Conservation (phyloP, 73 alveolate species). For the Paramecium bursaria region DNA sequence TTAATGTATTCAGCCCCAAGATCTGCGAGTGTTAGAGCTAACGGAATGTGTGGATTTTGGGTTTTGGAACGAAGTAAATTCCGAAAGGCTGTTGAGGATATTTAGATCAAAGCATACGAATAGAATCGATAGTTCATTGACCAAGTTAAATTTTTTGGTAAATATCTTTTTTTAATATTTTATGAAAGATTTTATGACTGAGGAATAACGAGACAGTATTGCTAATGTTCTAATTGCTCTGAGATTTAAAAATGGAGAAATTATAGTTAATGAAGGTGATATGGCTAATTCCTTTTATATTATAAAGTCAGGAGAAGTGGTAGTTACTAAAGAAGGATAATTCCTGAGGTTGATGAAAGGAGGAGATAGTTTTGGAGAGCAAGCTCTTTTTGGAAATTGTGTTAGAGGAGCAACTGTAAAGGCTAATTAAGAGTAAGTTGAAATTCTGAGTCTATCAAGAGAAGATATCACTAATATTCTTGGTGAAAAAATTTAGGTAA, state of each 20-base stretch:
- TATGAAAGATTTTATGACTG: constrained; percentile 63
- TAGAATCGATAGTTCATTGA: constrained; percentile 62
- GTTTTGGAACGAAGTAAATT: constrained; percentile 73
- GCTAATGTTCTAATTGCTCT: constrained; percentile 65
- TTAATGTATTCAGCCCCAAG: constrained; percentile 76
- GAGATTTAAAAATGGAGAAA: constrained; percentile 67
- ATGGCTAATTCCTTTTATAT: constrained; percentile 70
- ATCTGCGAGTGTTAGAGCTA: constrained; percentile 61
- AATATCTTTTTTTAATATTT: not conserved
- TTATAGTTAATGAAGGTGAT: constrained; percentile 73
- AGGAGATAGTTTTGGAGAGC: constrained; percentile 77
- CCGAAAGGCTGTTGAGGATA: constrained; percentile 71
- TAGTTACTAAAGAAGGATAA: constrained; percentile 61
- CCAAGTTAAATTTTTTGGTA: constrained; percentile 70
- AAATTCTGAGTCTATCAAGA: constrained; percentile 64
- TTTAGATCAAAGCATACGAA: constrained; percentile 59
- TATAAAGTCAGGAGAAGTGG: constrained; percentile 70
- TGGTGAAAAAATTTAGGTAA: constrained; percentile 72
- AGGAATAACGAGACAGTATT: constrained; percentile 65
- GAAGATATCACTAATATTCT: constrained; percentile 63
- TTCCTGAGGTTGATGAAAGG: constrained; percentile 62
- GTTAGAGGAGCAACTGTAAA: constrained; percentile 74
- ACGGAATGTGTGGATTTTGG: constrained; percentile 72
- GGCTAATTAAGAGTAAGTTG: constrained; percentile 62
- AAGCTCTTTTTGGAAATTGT: constrained; percentile 71